phyloP scores from a whole-genome alignment of 2,329 filamentous ascomycete species.

The Coleophoma eucalyptorum region DNA sequence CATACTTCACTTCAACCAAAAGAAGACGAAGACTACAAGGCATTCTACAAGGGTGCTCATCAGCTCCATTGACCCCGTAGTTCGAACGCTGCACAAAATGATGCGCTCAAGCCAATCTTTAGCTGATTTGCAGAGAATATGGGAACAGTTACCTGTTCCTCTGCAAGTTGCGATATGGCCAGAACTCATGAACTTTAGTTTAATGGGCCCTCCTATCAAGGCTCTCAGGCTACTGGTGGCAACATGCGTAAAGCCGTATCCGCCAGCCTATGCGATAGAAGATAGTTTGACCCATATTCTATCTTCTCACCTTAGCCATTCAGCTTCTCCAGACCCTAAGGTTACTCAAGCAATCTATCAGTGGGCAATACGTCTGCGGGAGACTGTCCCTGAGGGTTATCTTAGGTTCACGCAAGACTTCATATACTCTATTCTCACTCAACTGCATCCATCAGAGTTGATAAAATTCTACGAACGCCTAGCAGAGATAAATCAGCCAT shows the following conservation, averaged over 20 bases:
- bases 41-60: not conserved
- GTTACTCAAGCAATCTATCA: slow-evolving; percentile 2
- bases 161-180: slow-evolving; percentile 9
- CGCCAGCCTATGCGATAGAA: slow-evolving; percentile 12
- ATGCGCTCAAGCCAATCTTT: no score
- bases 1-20: slow-evolving; percentile 2
- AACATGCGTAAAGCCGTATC: slow-evolving; percentile 16
- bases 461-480: slow-evolving; percentile 16
- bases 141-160: no score
- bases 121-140: no score
- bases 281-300: slow-evolving; percentile 20
- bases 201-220: slow-evolving; percentile 12
- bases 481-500: slow-evolving; percentile 8
- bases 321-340: not conserved
- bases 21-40: not conserved
- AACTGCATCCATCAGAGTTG: slow-evolving; percentile 8
- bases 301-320: slow-evolving; percentile 9
- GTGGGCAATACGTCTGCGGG: not conserved
- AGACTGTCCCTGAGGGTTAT: slow-evolving; percentile 8
- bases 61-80: not conserved
- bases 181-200: slow-evolving; percentile 13
- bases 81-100: not conserved
- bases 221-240: slow-evolving; percentile 17
- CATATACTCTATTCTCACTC: slow-evolving; percentile 14
- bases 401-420: slow-evolving; percentile 12